These are phyloP conservation scores for Mucor plumbeus DNA, from an alignment of 371 early-diverging fungal species.

Conservation along the genomic window DNA sequence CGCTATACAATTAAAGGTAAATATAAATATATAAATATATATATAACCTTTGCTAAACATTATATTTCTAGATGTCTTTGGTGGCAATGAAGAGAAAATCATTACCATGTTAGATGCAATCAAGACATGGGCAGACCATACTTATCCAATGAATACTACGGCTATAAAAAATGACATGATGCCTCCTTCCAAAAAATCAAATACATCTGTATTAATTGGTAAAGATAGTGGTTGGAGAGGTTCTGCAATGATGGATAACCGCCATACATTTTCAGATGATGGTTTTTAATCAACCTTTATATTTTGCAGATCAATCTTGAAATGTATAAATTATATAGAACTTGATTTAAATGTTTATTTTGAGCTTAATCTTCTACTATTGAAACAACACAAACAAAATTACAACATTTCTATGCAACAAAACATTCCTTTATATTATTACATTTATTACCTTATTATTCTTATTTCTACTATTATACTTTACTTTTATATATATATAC, in stretches of 20 bases:
- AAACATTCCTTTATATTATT: not conserved
- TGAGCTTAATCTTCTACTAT: too few species aligned
- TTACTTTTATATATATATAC: slow-evolving; percentile 1
- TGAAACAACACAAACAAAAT: not conserved
- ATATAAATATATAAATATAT: not conserved
- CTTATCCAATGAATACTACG: slow-evolving; percentile 8
- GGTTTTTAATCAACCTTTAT: not conserved
- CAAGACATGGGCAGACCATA: slow-evolving; percentile 36
- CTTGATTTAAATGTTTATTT: too few species aligned
- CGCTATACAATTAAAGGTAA: slow-evolving; percentile 55
- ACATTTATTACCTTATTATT: not conserved
- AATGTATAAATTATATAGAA: too few species aligned
- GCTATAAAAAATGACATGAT: not conserved
- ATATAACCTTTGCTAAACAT: not conserved
- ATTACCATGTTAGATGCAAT: slow-evolving; percentile 58
- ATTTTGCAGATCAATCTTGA: too few species aligned
- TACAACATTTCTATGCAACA: not conserved
- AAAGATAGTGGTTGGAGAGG: slow-evolving; percentile 33
- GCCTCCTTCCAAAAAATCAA: slow-evolving; percentile 10
- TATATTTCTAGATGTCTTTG: slow-evolving; percentile 47
- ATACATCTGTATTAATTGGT: slow-evolving; percentile 21
- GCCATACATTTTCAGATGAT: slow-evolving; percentile 8
- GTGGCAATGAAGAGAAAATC: slow-evolving; percentile 60
- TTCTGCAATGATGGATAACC: slow-evolving; percentile 33
- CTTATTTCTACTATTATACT: not conserved